phyloP scores from a whole-genome alignment of 169 alveolate species.

The Plasmodium billcollinsi region DNA sequence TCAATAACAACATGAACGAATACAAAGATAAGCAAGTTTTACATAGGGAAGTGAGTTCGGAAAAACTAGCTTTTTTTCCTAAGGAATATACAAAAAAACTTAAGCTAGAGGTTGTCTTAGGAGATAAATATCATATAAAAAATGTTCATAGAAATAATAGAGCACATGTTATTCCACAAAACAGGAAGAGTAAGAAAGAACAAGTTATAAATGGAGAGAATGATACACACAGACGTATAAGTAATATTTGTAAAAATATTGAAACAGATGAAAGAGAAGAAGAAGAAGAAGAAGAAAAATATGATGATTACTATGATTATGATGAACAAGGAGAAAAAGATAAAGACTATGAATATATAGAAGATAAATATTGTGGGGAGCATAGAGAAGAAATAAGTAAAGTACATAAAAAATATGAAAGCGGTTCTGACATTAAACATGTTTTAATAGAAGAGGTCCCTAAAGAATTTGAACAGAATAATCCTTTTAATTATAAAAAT shows the following conservation, averaged over 20 bases:
- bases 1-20: no score
- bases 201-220: background rate
- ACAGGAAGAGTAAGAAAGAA: background rate
- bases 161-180: background rate
- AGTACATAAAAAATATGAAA: background rate
- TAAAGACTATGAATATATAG: background rate
- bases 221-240: background rate
- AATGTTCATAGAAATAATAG: background rate
- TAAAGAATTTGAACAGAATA: background rate
- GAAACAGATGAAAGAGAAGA: background rate
- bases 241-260: background rate
- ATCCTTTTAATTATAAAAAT: background rate
- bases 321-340: background rate
- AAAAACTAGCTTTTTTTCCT: slow-evolving; percentile 12
- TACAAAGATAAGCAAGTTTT: background rate
- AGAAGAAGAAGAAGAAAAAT: background rate
- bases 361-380: background rate
- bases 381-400: background rate
- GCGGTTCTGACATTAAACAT: background rate
- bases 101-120: background rate
- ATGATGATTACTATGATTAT: background rate
- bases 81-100: background rate
- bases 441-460: slow-evolving; percentile 25
- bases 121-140: background rate
- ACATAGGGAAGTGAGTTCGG: slow-evolving; percentile 1